Conservation (phyloP, 2,329 filamentous ascomycete genomes). For the Chalaropsis ovoidea region DNA sequence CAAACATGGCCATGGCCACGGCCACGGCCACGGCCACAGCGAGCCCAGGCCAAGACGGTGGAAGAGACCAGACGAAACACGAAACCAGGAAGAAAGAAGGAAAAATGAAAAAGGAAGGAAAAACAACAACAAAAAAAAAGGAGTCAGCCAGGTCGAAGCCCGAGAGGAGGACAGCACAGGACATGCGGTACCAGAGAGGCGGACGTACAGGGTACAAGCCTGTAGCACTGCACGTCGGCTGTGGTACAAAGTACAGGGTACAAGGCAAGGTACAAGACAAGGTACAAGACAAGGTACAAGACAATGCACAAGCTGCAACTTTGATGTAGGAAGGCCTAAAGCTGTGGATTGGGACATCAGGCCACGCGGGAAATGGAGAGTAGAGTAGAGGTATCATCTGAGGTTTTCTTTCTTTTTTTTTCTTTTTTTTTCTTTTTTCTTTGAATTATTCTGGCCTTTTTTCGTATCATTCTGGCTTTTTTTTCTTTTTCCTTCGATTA, state of each 20-base stretch:
- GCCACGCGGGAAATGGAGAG: neutral
- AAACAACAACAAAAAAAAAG: slow-evolving; percentile 11
- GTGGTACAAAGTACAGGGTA: neutral
- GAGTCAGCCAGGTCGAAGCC: slow-evolving; percentile 4
- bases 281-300: slow-evolving; percentile 1
- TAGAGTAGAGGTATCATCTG: too few relatives aligned
- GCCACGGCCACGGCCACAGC: neutral
- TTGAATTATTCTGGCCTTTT: too few relatives aligned
- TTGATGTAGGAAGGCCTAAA: slow-evolving; percentile 4
- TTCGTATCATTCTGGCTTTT: too few relatives aligned
- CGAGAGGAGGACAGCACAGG: neutral
- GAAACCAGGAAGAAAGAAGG: neutral
- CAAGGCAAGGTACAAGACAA: neutral
- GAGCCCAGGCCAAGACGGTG: neutral
- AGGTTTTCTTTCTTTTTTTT: too few relatives aligned
- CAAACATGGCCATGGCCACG: neutral
- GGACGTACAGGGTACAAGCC: neutral
- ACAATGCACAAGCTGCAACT: neutral
- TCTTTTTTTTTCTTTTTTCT: too few relatives aligned
- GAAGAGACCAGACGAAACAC: neutral
- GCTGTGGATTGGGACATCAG: neutral
- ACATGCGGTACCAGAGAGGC: neutral
- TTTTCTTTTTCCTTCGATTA: too few relatives aligned
- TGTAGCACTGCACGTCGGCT: neutral
- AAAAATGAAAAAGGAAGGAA: neutral